Percentiles rank a stretch among this genome's conserved stretches.
Conservation (phyloP, 306 rosid species). For the Vigna radiata region DNA sequence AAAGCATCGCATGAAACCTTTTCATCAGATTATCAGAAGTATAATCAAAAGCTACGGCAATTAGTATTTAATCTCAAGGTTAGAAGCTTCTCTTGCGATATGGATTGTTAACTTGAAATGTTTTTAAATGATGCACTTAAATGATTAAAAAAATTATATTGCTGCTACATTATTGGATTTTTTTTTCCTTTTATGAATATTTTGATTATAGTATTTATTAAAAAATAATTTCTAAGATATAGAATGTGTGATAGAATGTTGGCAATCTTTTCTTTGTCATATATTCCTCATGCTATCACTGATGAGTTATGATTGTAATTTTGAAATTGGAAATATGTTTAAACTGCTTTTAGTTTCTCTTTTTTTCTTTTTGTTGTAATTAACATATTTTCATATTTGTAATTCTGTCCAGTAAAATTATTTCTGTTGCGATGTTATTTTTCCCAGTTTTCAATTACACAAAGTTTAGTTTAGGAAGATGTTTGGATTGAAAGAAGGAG, state of each 20-base stretch:
- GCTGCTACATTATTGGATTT: slow-evolving; percentile 5
- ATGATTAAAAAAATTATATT: slow-evolving; percentile 13
- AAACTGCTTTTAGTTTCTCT: slow-evolving; percentile 1
- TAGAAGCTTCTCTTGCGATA: slow-evolving; percentile 43
- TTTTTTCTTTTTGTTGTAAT: not conserved
- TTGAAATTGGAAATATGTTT: not conserved
- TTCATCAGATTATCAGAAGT: slow-evolving; percentile 73
- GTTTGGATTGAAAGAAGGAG: not conserved
- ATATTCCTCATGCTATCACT: not conserved
- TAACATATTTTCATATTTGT: not conserved
- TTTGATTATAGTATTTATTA: not conserved
- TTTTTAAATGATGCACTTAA: slow-evolving; percentile 17
- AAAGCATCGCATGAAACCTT: slow-evolving; percentile 76
- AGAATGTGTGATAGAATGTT: slow-evolving; percentile 2
- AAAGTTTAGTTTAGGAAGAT: slow-evolving; percentile 7
- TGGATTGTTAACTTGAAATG: slow-evolving; percentile 18
- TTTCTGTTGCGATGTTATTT: not conserved
- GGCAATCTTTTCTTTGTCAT: slow-evolving; percentile 24
- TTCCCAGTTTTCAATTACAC: not conserved
- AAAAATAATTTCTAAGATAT: not conserved
- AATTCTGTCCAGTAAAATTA: slow-evolving; percentile 6
- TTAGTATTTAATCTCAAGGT: slow-evolving; percentile 83
- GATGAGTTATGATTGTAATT: slow-evolving; percentile 20
- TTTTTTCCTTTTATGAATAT: slow-evolving; percentile 1
- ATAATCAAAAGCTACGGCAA: slow-evolving; percentile 88